Conservation (phyloP, 495 filamentous ascomycete genomes). For the Xylaria grammica region DNA sequence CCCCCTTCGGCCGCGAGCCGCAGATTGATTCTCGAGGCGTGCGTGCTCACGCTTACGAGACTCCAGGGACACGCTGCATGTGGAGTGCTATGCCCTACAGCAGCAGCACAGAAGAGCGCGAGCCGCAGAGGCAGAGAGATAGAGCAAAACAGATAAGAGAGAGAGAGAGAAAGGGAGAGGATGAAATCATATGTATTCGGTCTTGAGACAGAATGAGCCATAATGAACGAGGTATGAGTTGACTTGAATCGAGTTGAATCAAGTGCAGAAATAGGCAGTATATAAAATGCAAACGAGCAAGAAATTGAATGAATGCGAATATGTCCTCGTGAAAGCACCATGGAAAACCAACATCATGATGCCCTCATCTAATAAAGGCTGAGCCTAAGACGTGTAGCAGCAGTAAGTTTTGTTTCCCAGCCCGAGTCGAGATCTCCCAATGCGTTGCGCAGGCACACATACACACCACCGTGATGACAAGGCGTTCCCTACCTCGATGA, state of each 20-base stretch:
- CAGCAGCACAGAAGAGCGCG: too few species aligned
- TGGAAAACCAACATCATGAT: background rate
- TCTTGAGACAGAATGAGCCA: slow-evolving; percentile 17
- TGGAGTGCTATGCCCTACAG: too few species aligned
- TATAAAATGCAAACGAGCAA: slow-evolving; percentile 7
- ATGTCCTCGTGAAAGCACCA: background rate
- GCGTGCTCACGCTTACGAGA: background rate
- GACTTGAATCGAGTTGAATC: too few species aligned
- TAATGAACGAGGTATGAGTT: too few species aligned
- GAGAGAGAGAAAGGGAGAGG: background rate
- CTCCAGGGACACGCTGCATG: background rate
- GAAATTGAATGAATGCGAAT: background rate
- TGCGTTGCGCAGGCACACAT: background rate
- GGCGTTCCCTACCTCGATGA: slow-evolving; percentile 42
- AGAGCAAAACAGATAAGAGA: background rate
- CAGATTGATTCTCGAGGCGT: too few species aligned
- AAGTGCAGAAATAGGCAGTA: background rate
- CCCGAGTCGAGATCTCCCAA: background rate
- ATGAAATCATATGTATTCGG: slow-evolving; percentile 20
- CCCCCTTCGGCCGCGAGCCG: too few species aligned
- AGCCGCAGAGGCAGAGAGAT: background rate
- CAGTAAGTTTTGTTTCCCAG: slow-evolving; percentile 5
- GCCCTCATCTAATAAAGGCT: background rate
- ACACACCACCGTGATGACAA: slow-evolving; percentile 40
- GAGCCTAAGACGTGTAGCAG: background rate